Conservation (phyloP, 768 basidiomycete genomes). For the Grammothele lineata region DNA sequence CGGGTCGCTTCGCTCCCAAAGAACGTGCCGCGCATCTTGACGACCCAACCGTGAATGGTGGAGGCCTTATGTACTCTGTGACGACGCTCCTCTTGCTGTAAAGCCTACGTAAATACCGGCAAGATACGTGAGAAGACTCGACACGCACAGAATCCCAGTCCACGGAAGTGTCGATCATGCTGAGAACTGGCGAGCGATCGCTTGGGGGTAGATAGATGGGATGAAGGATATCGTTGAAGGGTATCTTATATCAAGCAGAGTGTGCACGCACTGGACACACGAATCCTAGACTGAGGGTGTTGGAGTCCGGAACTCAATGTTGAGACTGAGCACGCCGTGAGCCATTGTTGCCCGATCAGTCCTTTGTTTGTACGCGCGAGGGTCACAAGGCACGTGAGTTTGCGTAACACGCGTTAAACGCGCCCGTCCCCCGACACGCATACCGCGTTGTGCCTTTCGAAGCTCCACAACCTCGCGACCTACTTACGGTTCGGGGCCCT, state of each 20-base stretch:
- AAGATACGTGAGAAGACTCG: not conserved
- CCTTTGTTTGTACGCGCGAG: conserved; percentile 14
- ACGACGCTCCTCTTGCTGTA: conserved; percentile 12
- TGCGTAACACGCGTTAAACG: conserved; percentile 8
- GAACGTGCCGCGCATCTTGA: conserved; percentile 74
- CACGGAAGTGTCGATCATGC: not conserved
- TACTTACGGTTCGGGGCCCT: no score
- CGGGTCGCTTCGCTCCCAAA: conserved; percentile 57
- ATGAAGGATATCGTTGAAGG: not conserved
- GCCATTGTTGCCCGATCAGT: no score
- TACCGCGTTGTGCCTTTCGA: no score
- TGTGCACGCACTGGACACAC: no score
- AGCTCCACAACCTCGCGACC: no score
- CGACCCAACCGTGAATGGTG: conserved; percentile 71
- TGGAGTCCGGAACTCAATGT: no score
- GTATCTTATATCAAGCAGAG: not conserved
- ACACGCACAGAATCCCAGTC: conserved; percentile 16
- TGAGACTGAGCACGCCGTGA: no score
- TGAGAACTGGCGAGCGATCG: no score
- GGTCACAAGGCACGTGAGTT: conserved; percentile 15
- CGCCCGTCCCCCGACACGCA: no score
- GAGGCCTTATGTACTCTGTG: conserved; percentile 35
- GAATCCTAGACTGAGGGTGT: no score
- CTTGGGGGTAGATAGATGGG: no score
- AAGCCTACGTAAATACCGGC: no score